Conservation (phyloP, 2,329 filamentous ascomycete species). For the Penicillium corylophilum region DNA sequence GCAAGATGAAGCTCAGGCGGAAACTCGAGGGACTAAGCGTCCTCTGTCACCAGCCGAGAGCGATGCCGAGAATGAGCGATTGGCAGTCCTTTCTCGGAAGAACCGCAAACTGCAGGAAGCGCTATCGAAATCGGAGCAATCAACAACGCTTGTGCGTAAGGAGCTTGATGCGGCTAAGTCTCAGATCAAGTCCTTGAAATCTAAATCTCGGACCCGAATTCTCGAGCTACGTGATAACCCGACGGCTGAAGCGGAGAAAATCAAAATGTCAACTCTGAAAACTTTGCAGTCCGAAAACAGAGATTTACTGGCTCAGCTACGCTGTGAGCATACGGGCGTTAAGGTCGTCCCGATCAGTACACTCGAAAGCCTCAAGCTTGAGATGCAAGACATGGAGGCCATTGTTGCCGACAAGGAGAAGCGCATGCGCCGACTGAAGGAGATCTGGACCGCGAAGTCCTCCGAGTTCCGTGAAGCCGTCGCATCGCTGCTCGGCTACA, state of each 20-base stretch:
- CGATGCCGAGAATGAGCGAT: slow-evolving; percentile 63
- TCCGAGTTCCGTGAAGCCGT: slow-evolving; percentile 95
- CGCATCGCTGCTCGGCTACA: slow-evolving; percentile 88
- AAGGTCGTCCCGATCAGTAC: slow-evolving; percentile 73
- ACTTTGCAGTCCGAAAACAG: slow-evolving; percentile 80
- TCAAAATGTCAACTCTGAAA: slow-evolving; percentile 77
- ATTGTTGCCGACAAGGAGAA: slow-evolving; percentile 72
- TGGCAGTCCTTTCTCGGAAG: slow-evolving; percentile 83
- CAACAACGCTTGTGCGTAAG: slow-evolving; percentile 67
- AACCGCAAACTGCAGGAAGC: slow-evolving; percentile 82
- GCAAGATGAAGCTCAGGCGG: slow-evolving; percentile 42
- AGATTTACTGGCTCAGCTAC: slow-evolving; percentile 73
- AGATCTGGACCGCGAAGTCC: slow-evolving; percentile 88
- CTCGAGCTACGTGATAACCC: slow-evolving; percentile 90
- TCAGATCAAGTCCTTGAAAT: slow-evolving; percentile 67
- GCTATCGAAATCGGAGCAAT: slow-evolving; percentile 66
- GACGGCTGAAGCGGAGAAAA: slow-evolving; percentile 77
- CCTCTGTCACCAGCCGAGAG: slow-evolving; percentile 57
- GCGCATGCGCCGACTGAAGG: slow-evolving; percentile 78
- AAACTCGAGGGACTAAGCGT: slow-evolving; percentile 59
- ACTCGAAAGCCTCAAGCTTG: slow-evolving; percentile 71
- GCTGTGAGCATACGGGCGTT: slow-evolving; percentile 47
- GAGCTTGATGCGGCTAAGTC: slow-evolving; percentile 71
- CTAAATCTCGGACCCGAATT: slow-evolving; percentile 74
- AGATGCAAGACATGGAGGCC: slow-evolving; percentile 70